Percentiles rank a stretch among this genome's conserved stretches.
Evolutionary conservation across 352 stramenopile species (phyloP).

Genomic region (Globisporangium perplexum): DNA sequence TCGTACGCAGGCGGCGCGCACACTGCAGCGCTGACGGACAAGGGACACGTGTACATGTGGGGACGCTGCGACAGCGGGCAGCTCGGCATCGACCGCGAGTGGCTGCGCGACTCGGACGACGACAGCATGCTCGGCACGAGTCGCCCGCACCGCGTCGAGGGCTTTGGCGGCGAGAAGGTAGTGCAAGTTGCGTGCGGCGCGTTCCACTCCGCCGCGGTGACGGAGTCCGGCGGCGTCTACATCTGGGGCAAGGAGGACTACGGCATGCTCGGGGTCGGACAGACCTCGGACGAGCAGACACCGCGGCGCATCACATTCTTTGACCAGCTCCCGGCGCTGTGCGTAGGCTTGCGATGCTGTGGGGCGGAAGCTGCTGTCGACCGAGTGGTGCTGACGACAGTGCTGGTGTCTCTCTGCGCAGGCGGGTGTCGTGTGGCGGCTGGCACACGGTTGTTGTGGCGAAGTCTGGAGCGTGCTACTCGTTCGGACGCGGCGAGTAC

Average conservation of each 20-base stretch:
- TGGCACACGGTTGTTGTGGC: conserved; percentile 82
- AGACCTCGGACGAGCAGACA: conserved; percentile 62
- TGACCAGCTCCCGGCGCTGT: conserved; percentile 61
- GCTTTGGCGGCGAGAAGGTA: conserved; percentile 68
- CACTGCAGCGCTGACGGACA: conserved; percentile 60
- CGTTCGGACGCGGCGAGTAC: conserved; percentile 75
- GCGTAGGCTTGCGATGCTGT: conserved; percentile 12
- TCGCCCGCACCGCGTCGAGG: conserved; percentile 48
- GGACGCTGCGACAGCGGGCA: conserved; percentile 74
- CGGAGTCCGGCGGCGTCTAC: conserved; percentile 57
- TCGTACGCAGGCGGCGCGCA: conserved; percentile 40
- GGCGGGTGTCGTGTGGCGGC: conserved; percentile 71
- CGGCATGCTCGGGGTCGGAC: conserved; percentile 78
- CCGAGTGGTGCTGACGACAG: background rate
- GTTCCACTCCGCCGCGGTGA: conserved; percentile 80
- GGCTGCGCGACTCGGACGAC: conserved; percentile 58
- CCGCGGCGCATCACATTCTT: conserved; percentile 62
- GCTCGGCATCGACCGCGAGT: conserved; percentile 58
- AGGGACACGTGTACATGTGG: conserved; percentile 76
- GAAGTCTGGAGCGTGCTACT: conserved; percentile 67
- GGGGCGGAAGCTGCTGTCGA: background rate
- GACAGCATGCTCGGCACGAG: conserved; percentile 51
- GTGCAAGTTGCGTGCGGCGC: conserved; percentile 76
- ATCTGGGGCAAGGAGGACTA: conserved; percentile 88
- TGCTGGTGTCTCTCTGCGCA: conserved; percentile 11